phyloP scores from a whole-genome alignment of 2,329 filamentous ascomycete genomes.

The Calonectria pseudoturangicola region DNA sequence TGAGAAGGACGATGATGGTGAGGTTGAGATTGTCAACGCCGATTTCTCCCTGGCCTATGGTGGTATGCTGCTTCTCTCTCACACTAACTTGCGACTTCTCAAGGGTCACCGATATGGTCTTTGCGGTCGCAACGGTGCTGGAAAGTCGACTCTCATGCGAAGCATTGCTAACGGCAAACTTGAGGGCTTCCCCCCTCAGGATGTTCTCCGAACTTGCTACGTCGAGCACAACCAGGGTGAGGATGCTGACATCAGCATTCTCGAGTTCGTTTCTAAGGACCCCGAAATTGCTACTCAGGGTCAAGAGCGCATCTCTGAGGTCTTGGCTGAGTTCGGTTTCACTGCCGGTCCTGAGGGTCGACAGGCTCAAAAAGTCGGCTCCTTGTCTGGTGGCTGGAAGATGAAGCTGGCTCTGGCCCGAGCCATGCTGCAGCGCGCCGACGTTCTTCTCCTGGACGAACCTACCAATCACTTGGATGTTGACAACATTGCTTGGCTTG shows the following conservation, averaged over 20 bases:
- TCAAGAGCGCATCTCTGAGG: constrained; percentile 85
- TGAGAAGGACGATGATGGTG: constrained; percentile 91
- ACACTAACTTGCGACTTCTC: constrained; percentile 94
- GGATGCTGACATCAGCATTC: constrained; percentile 95
- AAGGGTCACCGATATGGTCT: constrained; percentile 99
- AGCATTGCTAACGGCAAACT: constrained; percentile 96
- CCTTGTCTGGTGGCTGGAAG: constrained; percentile 98
- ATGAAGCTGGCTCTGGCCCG: constrained; percentile 98
- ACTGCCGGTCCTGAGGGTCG: constrained; percentile 91
- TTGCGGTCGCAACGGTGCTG: constrained; percentile 96
- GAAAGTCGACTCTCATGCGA: constrained; percentile 99
- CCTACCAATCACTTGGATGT: constrained; percentile 99
- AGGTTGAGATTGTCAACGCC: constrained; percentile 97
- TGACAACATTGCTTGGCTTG: constrained; percentile 95
- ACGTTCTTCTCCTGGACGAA: constrained; percentile 97
- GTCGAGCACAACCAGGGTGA: constrained; percentile 99
- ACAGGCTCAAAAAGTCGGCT: constrained; percentile 93
- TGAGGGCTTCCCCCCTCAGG: constrained; percentile 95
- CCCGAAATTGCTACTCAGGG: constrained; percentile 88
- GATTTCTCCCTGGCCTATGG: constrained; percentile 98
- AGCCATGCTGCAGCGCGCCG: constrained; percentile 97
- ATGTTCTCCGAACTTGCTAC: constrained; percentile 95
- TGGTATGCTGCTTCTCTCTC: constrained; percentile 96
- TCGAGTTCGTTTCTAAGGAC: constrained; percentile 94
- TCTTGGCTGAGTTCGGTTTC: constrained; percentile 95